Evolutionary conservation across 306 rosid species (phyloP), one percentile per base, ranked within the genome.

Genomic region (Neltuma alba): DNA sequence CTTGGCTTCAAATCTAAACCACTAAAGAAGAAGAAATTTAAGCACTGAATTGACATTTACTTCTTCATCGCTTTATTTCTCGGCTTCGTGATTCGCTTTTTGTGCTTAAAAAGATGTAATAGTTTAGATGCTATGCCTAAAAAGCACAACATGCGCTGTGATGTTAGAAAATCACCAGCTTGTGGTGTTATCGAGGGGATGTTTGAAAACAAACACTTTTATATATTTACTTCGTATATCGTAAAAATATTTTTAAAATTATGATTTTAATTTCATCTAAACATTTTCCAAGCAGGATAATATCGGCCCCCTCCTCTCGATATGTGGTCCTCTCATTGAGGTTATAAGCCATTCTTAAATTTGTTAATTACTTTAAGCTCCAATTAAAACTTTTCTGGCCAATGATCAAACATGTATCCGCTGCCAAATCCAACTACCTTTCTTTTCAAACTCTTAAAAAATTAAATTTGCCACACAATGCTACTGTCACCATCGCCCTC

Each of bases 311-410:
- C 81, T 81, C 27, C 36, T 82, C 27, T 72, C 64, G 38, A 69
- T 72, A 67, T 84, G 86, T 79, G 85, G 85, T 71, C 88, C 84
- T 79, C 82, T 88, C 57, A 65, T 30, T 74, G 80, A 28, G 82
- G 64, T n/a, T n/a, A n/a, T n/a, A n/a, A n/a, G n/a, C n/a, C 68
- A 63, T 76, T 47, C 18, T 70, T 18, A 45, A 68, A 40, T 55
- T 15, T 16, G 76, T 70, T 66, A 48, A 77, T 75, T 65, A 69
- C 81, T 78, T 76, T 79, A 82, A 69, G 68, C 67, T 44, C 41
- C 65, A 61, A 50, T 60, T 33, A 20, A 34, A 60, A 28, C 42
- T 60, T 14, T 83, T 73, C 62, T 41, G 11, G 37, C 76, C 72
- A 71, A 83, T 60, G 79, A 66, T 57, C 83, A 62, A 85, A 71